Base-by-base conservation (phyloP, 768 basidiomycete species). In the Botryobasidium botryosum region DNA sequence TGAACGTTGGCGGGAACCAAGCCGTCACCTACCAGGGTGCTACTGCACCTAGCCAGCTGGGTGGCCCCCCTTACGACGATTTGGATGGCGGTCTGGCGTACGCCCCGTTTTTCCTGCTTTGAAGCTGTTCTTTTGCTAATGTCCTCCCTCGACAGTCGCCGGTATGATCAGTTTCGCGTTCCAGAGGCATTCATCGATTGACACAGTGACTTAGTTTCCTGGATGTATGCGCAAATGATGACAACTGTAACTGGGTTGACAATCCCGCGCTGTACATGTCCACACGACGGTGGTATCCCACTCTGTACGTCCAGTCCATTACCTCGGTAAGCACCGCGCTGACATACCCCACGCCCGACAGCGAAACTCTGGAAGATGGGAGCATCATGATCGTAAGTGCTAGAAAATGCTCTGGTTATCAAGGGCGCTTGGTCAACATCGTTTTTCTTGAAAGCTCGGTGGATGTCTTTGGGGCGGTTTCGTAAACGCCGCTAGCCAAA, bases 1-100 rank as follows among this genome's bases (percentile, higher is more conserved):
- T 86, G 56, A 82, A 74, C 52, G 79, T 83, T 10, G 84, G 84
- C 44, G 84, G 84, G 2, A 85, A 87, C 55, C 79, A 81, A 15
- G 77, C 84, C 27, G 74, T 81, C 18, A 42, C 38, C 1, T 12
- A 17, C 18, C 49, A 48, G 1, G 49, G 49, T 6, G 26, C 20
- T 23, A 40, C 23, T 23, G 17, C 18, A 3, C 20, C 38, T 10
- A 35, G 31, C 32, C 8, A 21, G 24, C 29, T 12, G 13, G 40
- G 40, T 15, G 40, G 40, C 10, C 8, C 20, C 15, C 49, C 49
- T 18, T 50, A 50, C 40, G 71, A 69, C 39, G 65, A 63, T 44
- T 64, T 66, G 23, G 82, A 81, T 3, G 66, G 71, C 45, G 59
- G 82, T 36, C 72, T 75, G 8, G 79, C 84, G 56, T 72, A 8